Conservation (phyloP, 768 basidiomycete genomes). For the Crucibulum laeve region DNA sequence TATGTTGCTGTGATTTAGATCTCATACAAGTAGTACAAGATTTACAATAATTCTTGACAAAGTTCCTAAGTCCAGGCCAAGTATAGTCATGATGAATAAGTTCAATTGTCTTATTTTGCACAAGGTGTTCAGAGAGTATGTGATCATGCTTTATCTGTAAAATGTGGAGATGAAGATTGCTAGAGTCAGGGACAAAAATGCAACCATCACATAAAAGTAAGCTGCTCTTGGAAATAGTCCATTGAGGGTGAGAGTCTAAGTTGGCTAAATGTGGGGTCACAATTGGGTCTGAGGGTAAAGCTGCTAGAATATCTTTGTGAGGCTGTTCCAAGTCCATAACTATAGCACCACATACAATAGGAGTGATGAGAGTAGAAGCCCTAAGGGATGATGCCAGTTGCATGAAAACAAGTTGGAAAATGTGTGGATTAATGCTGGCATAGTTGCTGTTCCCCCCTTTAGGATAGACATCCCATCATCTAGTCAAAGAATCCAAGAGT, state of each 20-base stretch:
- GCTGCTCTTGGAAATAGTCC: slow-evolving; percentile 3
- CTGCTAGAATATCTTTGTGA: too few species aligned
- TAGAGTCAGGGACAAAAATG: slow-evolving; percentile 1
- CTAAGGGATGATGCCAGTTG: slow-evolving; percentile 7
- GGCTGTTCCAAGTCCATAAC: slow-evolving; percentile 14
- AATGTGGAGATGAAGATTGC: too few species aligned
- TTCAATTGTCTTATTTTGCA: too few species aligned
- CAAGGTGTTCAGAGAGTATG: too few species aligned
- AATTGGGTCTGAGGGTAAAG: background rate
- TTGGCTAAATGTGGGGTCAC: background rate
- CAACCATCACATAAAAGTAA: slow-evolving; percentile 1
- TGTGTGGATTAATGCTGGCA: slow-evolving; percentile 15
- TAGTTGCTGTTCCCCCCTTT: slow-evolving; percentile 22
- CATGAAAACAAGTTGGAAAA: slow-evolving; percentile 16
- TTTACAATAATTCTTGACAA: slow-evolving; percentile 9
- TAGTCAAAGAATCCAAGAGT: too few species aligned
- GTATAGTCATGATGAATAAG: slow-evolving; percentile 9
- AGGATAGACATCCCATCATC: too few species aligned
- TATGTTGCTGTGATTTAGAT: too few species aligned
- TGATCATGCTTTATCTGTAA: too few species aligned
- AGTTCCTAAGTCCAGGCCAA: slow-evolving; percentile 9
- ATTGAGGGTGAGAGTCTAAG: too few species aligned
- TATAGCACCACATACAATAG: slow-evolving; percentile 8
- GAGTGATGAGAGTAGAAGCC: too few species aligned
- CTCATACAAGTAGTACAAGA: slow-evolving; percentile 11